Percentiles rank a stretch among this genome's conserved stretches.
phyloP scores from a whole-genome alignment of 108 stramenopile genomes.

The Pseudonitzschia multiseries region DNA sequence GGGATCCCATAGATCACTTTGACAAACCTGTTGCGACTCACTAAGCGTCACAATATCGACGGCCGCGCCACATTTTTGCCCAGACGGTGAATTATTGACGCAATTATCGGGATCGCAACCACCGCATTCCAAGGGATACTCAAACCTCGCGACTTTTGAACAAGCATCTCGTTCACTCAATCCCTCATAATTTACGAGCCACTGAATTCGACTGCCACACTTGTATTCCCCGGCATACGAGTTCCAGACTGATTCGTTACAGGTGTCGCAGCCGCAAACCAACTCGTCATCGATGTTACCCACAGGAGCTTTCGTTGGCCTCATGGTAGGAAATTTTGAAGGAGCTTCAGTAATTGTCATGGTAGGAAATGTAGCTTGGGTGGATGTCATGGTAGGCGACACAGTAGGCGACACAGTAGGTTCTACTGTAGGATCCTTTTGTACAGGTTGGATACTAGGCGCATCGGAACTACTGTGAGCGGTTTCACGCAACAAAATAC shows the following conservation, averaged over 20 bases:
- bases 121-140: not conserved
- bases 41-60: constrained; percentile 5
- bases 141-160: not conserved
- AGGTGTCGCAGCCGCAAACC: not conserved
- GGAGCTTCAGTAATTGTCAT: no score
- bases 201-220: constrained; percentile 1
- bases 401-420: no score
- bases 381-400: no score
- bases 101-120: constrained; percentile 1
- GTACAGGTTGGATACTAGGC: no score
- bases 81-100: not conserved
- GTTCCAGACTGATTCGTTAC: not conserved
- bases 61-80: constrained; percentile 23
- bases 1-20: constrained; percentile 20
- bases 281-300: not conserved
- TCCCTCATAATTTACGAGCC: not conserved
- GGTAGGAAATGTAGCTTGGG: no score
- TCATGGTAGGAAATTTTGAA: not conserved
- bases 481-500: no score
- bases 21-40: constrained; percentile 1
- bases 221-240: not conserved
- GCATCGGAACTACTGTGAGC: no score
- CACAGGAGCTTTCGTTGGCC: not conserved
- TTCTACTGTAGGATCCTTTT: no score
- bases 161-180: not conserved